Percentiles rank a stretch among this genome's conserved stretches.
These are phyloP conservation scores for Hortaea werneckii DNA, from an alignment of 2,329 filamentous ascomycete genomes.

Conservation along the genomic window DNA sequence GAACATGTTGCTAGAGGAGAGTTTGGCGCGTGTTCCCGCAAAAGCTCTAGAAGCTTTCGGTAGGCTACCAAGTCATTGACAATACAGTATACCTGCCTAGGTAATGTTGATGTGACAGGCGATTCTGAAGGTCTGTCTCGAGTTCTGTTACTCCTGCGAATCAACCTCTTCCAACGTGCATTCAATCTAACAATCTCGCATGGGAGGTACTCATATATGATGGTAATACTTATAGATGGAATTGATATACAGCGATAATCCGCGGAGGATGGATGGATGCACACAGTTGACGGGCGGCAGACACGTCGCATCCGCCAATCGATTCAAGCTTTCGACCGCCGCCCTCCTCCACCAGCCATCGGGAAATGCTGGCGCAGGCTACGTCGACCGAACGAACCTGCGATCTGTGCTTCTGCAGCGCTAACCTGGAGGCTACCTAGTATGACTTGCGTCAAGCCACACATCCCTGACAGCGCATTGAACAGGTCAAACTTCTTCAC, in stretches of 20 bases:
- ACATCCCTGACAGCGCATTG: slow-evolving; percentile 16
- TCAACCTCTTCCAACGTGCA: no score
- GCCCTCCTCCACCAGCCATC: slow-evolving; percentile 1
- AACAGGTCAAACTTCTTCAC: slow-evolving; percentile 6
- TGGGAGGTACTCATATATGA: no score
- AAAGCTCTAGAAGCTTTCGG: not conserved
- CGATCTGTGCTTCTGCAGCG: slow-evolving; percentile 14
- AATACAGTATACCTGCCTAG: no score
- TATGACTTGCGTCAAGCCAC: slow-evolving; percentile 21
- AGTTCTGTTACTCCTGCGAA: no score
- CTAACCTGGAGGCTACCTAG: slow-evolving; percentile 8
- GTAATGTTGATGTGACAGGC: no score
- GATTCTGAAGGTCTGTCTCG: no score
- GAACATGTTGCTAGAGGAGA: slow-evolving; percentile 1
- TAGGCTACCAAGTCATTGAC: no score
- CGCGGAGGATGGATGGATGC: no score
- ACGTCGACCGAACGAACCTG: slow-evolving; percentile 7
- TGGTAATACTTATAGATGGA: no score
- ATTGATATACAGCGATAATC: no score
- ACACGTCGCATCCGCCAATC: not conserved
- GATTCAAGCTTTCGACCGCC: slow-evolving; percentile 3
- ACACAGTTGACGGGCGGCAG: not conserved
- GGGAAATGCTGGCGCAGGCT: slow-evolving; percentile 1
- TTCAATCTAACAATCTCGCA: no score
- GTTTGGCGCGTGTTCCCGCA: slow-evolving; percentile 7